phyloP scores from a whole-genome alignment of 2,329 filamentous ascomycete species.

The Aspergillus floridensis region DNA sequence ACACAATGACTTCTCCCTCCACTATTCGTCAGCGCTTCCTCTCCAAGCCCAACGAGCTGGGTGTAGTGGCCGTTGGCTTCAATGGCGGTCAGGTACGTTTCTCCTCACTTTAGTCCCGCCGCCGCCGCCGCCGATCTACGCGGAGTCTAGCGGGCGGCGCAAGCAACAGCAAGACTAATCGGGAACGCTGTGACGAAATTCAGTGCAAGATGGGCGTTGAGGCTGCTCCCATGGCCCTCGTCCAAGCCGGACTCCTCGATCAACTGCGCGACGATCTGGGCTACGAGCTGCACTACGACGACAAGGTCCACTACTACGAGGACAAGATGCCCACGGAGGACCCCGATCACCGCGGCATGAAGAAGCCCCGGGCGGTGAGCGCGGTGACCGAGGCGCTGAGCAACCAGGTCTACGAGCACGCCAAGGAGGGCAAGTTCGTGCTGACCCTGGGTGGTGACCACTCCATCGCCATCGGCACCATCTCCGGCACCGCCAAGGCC shows the following conservation, averaged over 20 bases:
- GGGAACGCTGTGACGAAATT: background rate
- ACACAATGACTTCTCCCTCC: slow-evolving; percentile 54
- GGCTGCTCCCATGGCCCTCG: slow-evolving; percentile 81
- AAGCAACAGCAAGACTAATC: background rate
- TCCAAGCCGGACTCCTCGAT: slow-evolving; percentile 79
- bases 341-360: slow-evolving; percentile 86
- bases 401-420: slow-evolving; percentile 83
- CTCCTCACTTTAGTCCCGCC: background rate
- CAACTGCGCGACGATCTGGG: slow-evolving; percentile 82
- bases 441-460: slow-evolving; percentile 95
- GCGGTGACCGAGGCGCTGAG: slow-evolving; percentile 78
- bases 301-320: slow-evolving; percentile 75
- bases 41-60: slow-evolving; percentile 72
- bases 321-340: slow-evolving; percentile 69
- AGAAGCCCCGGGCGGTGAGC: slow-evolving; percentile 82
- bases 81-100: slow-evolving; percentile 83
- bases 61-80: slow-evolving; percentile 92
- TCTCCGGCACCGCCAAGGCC: slow-evolving; percentile 82
- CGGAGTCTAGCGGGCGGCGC: background rate
- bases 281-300: slow-evolving; percentile 83
- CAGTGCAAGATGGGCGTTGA: slow-evolving; percentile 91
- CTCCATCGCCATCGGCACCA: slow-evolving; percentile 90
- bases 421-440: slow-evolving; percentile 77
- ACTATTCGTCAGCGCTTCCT: slow-evolving; percentile 73
- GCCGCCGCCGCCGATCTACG: slow-evolving; percentile 13